Conservation (phyloP, 768 basidiomycete species). For the Leccinellum albellum region DNA sequence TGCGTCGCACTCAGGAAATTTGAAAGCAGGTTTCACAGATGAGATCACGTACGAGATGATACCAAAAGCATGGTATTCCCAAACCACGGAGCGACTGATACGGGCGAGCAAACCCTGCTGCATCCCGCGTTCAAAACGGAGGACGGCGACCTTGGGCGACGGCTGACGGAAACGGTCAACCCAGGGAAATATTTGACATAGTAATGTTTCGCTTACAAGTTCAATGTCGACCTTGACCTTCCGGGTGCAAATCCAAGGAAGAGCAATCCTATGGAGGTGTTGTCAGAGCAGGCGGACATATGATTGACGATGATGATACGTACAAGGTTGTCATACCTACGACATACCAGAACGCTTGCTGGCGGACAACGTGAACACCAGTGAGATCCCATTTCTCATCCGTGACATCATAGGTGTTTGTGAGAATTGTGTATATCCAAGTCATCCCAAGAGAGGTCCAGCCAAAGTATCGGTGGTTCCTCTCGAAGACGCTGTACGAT, state of each 20-base stretch:
- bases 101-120: slow-evolving; percentile 76
- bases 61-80: slow-evolving; percentile 83
- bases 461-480: slow-evolving; percentile 75
- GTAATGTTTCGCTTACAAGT: slow-evolving; percentile 44
- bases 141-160: slow-evolving; percentile 72
- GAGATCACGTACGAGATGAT: slow-evolving; percentile 57
- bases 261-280: slow-evolving; percentile 46
- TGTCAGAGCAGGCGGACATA: not conserved
- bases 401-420: slow-evolving; percentile 55
- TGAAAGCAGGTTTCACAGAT: not conserved
- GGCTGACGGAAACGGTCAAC: slow-evolving; percentile 43
- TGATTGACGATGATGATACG: slow-evolving; percentile 25
- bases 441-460: slow-evolving; percentile 60
- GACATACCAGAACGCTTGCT: slow-evolving; percentile 78
- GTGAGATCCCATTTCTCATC: slow-evolving; percentile 56
- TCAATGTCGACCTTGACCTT: slow-evolving; percentile 73
- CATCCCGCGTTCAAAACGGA: slow-evolving; percentile 81
- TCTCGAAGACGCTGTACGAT: slow-evolving; percentile 62
- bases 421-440: slow-evolving; percentile 66
- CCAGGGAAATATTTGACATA: not conserved
- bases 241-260: slow-evolving; percentile 75
- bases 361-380: slow-evolving; percentile 51
- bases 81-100: slow-evolving; percentile 66
- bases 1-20: slow-evolving; percentile 27
- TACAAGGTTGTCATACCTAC: slow-evolving; percentile 73